These are phyloP conservation scores for Taiozyma sp. DNA, from an alignment of 1,139 yeast genomes.

Conservation along the genomic window DNA sequence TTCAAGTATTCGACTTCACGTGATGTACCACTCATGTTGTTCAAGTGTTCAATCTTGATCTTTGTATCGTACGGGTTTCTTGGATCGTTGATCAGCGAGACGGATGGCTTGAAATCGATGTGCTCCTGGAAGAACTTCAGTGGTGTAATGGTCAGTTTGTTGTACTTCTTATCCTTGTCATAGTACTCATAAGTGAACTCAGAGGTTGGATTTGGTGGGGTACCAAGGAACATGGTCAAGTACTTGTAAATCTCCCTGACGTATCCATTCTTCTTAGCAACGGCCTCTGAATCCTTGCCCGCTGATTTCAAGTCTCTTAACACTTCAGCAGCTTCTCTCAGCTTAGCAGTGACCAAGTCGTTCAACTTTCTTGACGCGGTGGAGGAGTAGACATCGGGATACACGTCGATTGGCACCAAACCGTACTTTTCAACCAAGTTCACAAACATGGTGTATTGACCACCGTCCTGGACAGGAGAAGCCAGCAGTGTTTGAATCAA, in stretches of 20 bases:
- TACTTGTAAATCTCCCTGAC: slow-evolving; percentile 60
- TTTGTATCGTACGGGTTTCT: slow-evolving; percentile 61
- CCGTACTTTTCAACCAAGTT: slow-evolving; percentile 77
- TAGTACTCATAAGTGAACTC: slow-evolving; percentile 67
- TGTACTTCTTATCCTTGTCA: slow-evolving; percentile 66
- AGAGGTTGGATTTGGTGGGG: slow-evolving; percentile 71
- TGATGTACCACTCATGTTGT: slow-evolving; percentile 59
- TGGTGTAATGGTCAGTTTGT: slow-evolving; percentile 54
- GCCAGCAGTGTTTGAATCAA: slow-evolving; percentile 56
- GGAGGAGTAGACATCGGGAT: slow-evolving; percentile 71
- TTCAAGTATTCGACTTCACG: slow-evolving; percentile 68
- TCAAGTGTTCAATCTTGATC: slow-evolving; percentile 67
- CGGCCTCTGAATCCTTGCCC: slow-evolving; percentile 20
- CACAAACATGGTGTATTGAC: slow-evolving; percentile 81
- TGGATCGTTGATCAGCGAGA: slow-evolving; percentile 77
- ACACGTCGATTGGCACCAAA: slow-evolving; percentile 64
- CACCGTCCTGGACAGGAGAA: slow-evolving; percentile 76
- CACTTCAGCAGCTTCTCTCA: slow-evolving; percentile 70
- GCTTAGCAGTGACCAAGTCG: slow-evolving; percentile 55
- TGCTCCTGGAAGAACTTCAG: slow-evolving; percentile 53
- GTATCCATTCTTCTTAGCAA: slow-evolving; percentile 40
- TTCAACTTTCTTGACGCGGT: slow-evolving; percentile 54
- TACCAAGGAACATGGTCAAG: slow-evolving; percentile 62
- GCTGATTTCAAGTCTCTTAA: slow-evolving; percentile 44
- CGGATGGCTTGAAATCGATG: slow-evolving; percentile 43